These are phyloP conservation scores for Boeremia lycopersici DNA, from an alignment of 2,329 filamentous ascomycete genomes.

Conservation along the genomic window DNA sequence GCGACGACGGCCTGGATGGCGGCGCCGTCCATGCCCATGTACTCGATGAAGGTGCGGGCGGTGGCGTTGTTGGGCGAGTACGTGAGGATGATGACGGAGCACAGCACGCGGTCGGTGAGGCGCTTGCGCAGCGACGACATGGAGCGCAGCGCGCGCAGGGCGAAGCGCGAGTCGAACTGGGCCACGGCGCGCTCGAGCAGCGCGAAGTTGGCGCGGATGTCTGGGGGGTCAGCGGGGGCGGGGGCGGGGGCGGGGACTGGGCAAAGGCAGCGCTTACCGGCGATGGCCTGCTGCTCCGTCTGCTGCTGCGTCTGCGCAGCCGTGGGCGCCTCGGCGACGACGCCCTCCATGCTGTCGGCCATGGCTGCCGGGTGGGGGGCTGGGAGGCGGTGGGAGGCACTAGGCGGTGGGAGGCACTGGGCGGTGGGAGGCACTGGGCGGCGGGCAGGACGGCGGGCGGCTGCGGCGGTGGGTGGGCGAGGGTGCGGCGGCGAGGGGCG, in stretches of 20 bases:
- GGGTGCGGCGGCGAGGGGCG: too few relatives aligned
- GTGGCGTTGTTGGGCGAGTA: constrained; percentile 72
- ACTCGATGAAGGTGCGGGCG: constrained; percentile 72
- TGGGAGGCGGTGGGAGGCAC: constrained; percentile 19
- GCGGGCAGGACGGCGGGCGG: too few relatives aligned
- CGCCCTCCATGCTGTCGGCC: constrained; percentile 59
- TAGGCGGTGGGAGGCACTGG: constrained; percentile 2
- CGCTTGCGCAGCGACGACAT: constrained; percentile 96
- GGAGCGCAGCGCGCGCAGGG: constrained; percentile 88
- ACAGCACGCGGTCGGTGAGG: constrained; percentile 79
- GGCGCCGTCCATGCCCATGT: constrained; percentile 70
- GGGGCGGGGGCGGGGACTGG: constrained; percentile 36
- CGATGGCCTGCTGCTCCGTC: constrained; percentile 48
- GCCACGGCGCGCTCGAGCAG: constrained; percentile 90
- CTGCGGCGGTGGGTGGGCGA: constrained; percentile 19
- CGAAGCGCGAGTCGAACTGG: constrained; percentile 94
- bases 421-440: not conserved
- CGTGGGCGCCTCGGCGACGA: constrained; percentile 49
- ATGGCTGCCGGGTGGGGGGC: constrained; percentile 39
- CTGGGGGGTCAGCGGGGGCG: constrained; percentile 59
- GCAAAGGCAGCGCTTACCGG: constrained; percentile 42
- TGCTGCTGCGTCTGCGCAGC: constrained; percentile 50
- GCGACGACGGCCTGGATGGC: constrained; percentile 61
- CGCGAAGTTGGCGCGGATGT: constrained; percentile 93
- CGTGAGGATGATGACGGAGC: constrained; percentile 79